Percentiles rank a stretch among this genome's conserved stretches.
Evolutionary conservation across 441 rosid species (phyloP).

Genomic region (Theobroma grandiflorum): DNA sequence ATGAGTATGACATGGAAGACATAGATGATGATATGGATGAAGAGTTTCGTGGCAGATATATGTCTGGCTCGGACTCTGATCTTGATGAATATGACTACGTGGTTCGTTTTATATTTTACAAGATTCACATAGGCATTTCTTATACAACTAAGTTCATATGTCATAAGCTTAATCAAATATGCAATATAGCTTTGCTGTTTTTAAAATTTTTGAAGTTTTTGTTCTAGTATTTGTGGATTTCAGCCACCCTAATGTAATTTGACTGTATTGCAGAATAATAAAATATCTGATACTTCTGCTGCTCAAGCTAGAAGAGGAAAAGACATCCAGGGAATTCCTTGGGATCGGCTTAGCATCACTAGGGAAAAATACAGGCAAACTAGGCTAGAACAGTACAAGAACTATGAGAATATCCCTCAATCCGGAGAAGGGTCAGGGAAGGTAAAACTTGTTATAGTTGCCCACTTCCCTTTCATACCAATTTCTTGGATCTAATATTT

Average conservation of each 20-base stretch:
- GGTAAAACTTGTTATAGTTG: slow-evolving; percentile 40
- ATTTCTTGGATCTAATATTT: neutral
- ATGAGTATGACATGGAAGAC: slow-evolving; percentile 69
- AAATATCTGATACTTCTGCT: slow-evolving; percentile 73
- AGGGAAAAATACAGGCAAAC: slow-evolving; percentile 85
- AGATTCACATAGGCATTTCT: neutral
- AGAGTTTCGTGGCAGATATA: slow-evolving; percentile 54
- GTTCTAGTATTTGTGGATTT: neutral
- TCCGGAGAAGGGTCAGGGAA: slow-evolving; percentile 77
- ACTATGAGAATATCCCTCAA: slow-evolving; percentile 79
- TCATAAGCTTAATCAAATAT: slow-evolving; percentile 20
- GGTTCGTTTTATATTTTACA: slow-evolving; percentile 46
- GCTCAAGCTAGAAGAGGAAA: slow-evolving; percentile 87
- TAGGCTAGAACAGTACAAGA: slow-evolving; percentile 86
- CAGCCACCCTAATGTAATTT: slow-evolving; percentile 11
- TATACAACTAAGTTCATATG: neutral
- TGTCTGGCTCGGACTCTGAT: slow-evolving; percentile 70
- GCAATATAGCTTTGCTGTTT: slow-evolving; percentile 7
- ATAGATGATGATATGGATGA: slow-evolving; percentile 68
- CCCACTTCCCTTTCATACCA: neutral
- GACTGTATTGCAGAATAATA: slow-evolving; percentile 52
- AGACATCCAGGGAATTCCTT: slow-evolving; percentile 95
- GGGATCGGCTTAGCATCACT: slow-evolving; percentile 89
- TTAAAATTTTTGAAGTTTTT: neutral
- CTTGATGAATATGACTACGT: slow-evolving; percentile 61